These are phyloP conservation scores for Pseudocercospora eumusae DNA, from an alignment of 2,329 filamentous ascomycete genomes.

Conservation along the genomic window DNA sequence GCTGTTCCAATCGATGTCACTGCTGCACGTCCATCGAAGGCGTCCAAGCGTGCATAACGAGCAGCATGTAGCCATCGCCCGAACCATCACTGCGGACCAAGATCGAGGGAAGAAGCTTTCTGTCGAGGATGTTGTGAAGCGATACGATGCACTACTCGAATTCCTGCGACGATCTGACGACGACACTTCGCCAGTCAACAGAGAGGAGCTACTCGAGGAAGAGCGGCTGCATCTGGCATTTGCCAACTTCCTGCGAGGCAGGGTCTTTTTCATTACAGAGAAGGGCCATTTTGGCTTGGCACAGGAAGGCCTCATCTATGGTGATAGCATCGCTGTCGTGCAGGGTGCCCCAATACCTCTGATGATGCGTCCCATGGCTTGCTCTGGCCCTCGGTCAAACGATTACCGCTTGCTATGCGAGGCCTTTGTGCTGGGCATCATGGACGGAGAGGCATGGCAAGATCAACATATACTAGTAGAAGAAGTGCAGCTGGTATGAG, in stretches of 20 bases:
- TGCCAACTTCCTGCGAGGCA: conserved; percentile 24
- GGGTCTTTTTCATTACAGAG: conserved; percentile 28
- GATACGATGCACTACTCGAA: conserved; percentile 23
- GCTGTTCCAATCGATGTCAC: conserved; percentile 22
- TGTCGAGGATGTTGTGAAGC: conserved; percentile 18
- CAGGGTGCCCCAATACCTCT: conserved; percentile 25
- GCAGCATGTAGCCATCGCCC: conserved; percentile 23
- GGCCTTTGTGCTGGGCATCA: conserved; percentile 23
- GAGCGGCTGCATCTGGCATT: conserved; percentile 17
- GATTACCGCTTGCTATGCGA: conserved; percentile 23
- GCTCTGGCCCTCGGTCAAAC: conserved; percentile 9
- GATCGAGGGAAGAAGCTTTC: conserved; percentile 18
- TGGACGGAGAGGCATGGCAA: conserved; percentile 25
- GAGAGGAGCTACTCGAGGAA: conserved; percentile 11
- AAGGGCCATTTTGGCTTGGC: conserved; percentile 24
- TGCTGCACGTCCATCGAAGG: conserved; percentile 21
- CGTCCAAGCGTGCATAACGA: conserved; percentile 19
- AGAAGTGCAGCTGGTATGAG: conserved; percentile 13
- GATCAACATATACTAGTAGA: conserved; percentile 15
- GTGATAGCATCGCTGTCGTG: conserved; percentile 21
- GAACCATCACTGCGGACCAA: conserved; percentile 25
- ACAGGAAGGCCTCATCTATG: conserved; percentile 21
- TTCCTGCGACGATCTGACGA: conserved; percentile 16
- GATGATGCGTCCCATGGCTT: conserved; percentile 18
- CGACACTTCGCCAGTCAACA: neutral